Percentiles rank a stretch among this genome's conserved stretches.
Conservation (phyloP, 148 eudicot genomes). For the Camellia japonica region DNA sequence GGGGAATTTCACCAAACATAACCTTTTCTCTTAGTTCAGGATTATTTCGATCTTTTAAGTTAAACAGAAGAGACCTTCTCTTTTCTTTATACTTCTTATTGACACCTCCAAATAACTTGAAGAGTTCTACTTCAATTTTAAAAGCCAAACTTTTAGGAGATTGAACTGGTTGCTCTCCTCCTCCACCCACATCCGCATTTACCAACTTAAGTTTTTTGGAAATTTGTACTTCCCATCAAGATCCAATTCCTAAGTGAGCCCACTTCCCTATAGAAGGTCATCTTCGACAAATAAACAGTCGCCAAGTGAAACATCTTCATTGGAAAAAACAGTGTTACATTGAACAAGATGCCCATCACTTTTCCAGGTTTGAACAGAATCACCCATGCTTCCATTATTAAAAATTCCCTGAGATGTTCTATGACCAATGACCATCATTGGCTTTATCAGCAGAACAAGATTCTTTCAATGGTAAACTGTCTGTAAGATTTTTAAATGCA, state of each 20-base stretch:
- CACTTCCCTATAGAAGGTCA: slow-evolving; percentile 92
- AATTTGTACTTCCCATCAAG: slow-evolving; percentile 36
- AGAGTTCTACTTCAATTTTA: slow-evolving; percentile 74
- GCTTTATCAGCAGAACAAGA: slow-evolving; percentile 22
- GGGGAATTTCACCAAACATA: slow-evolving; percentile 80
- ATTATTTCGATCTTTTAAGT: slow-evolving; percentile 85
- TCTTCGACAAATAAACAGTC: slow-evolving; percentile 65
- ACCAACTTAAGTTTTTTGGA: slow-evolving; percentile 28
- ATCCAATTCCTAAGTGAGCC: slow-evolving; percentile 85
- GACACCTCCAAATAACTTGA: slow-evolving; percentile 84
- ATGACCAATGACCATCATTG: slow-evolving; percentile 13
- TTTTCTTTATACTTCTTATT: slow-evolving; percentile 95
- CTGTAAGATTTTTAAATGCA: slow-evolving; percentile 24
- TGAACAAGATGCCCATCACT: slow-evolving; percentile 37
- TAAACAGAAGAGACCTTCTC: slow-evolving; percentile 86
- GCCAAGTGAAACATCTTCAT: slow-evolving; percentile 57
- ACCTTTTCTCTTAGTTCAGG: slow-evolving; percentile 89
- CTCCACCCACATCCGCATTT: slow-evolving; percentile 20
- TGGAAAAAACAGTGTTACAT: slow-evolving; percentile 44
- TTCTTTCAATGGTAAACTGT: slow-evolving; percentile 20
- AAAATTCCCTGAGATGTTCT: slow-evolving; percentile 21
- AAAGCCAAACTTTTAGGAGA: slow-evolving; percentile 66
- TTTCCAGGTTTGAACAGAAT: slow-evolving; percentile 34
- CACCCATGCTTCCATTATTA: slow-evolving; percentile 22
- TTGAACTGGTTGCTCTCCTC: slow-evolving; percentile 18